Conservation (phyloP, 140 eudicot genomes). For the Oenanthe javanica region DNA sequence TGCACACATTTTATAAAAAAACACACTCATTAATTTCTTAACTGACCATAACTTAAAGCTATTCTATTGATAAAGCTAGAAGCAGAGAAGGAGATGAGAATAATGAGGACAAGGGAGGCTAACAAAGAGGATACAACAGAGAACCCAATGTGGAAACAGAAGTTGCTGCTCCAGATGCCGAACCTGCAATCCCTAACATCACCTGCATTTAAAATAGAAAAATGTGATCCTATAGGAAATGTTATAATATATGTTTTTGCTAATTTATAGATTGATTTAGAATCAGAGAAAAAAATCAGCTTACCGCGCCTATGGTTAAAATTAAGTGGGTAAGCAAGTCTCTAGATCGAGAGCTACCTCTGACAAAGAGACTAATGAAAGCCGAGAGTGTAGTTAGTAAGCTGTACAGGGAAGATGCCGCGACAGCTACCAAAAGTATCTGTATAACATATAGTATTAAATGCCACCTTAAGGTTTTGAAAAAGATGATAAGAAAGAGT, state of each 20-base stretch:
- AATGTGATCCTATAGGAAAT: neutral
- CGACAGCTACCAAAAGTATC: slow-evolving; percentile 34
- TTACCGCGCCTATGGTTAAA: slow-evolving; percentile 45
- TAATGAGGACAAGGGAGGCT: slow-evolving; percentile 24
- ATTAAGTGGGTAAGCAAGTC: slow-evolving; percentile 18
- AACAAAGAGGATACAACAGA: slow-evolving; percentile 19
- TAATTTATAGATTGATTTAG: neutral
- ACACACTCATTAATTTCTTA: too few relatives aligned
- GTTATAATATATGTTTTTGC: neutral
- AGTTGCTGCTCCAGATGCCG: slow-evolving; percentile 71
- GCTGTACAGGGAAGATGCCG: slow-evolving; percentile 53
- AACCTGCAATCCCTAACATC: slow-evolving; percentile 45
- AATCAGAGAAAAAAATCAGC: neutral
- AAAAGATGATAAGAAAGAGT: too few relatives aligned
- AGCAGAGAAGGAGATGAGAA: slow-evolving; percentile 44
- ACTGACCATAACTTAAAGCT: too few relatives aligned
- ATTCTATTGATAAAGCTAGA: slow-evolving; percentile 21
- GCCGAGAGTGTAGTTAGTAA: slow-evolving; percentile 38
- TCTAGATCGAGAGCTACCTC: slow-evolving; percentile 17
- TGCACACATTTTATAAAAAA: too few relatives aligned
- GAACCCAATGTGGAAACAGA: slow-evolving; percentile 42
- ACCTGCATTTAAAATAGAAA: slow-evolving; percentile 31
- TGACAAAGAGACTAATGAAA: slow-evolving; percentile 14
- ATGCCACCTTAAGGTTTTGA: too few relatives aligned
- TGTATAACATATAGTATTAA: neutral